Base-by-base conservation (phyloP, 1,284 basidiomycete species). In the Athelia sp. region DNA sequence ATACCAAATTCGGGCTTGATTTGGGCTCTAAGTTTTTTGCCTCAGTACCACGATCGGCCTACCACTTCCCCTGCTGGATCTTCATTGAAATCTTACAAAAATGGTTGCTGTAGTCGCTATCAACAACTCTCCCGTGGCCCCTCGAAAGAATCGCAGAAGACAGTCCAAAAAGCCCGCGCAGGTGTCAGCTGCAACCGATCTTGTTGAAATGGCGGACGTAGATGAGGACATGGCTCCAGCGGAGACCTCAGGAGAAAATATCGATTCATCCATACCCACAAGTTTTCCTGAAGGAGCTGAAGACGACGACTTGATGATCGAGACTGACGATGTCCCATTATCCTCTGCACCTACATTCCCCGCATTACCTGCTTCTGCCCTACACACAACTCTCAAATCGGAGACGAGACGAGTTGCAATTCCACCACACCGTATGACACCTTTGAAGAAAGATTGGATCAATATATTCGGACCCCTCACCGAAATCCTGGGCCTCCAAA, bases 371-470 rank as follows among this genome's bases (percentile, higher is more conserved):
- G 75, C 83, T 4, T 73, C 78, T 46, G 78, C 78, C 2, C 75
- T 76, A 49, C 75, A 76, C 50, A 63, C 76, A 3, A 65, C 74
- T 15, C 71, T 82, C 52, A 92, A 88, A 66, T 84, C 87, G 17
- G 93, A 96, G 68, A 85, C 79, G 44, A 75, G 93, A 61, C 75
- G 89, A 48, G 82, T 99, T 58, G 77, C 92, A 19, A 91, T 99
- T 64, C 97, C 96, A 3, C 93, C 93, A 8, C 97, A 99, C 68
- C 84, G 96, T 46, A 94, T 98, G 90, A 94, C 93, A 14, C 97
- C 97, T 4, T 70, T 99, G 51, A 97, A 98, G 72, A 92, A 92
- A 63, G 95, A 98, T 57, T 99, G 96, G 96, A 79, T 98, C 54
- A 94, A 93, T 66, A 86, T 99, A 51, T 99, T 98, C 68, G 92